Percentiles rank a stretch among this genome's conserved stretches.
Evolutionary conservation across 768 basidiomycete genomes (phyloP).

Genomic region (Tulasnella calospora): DNA sequence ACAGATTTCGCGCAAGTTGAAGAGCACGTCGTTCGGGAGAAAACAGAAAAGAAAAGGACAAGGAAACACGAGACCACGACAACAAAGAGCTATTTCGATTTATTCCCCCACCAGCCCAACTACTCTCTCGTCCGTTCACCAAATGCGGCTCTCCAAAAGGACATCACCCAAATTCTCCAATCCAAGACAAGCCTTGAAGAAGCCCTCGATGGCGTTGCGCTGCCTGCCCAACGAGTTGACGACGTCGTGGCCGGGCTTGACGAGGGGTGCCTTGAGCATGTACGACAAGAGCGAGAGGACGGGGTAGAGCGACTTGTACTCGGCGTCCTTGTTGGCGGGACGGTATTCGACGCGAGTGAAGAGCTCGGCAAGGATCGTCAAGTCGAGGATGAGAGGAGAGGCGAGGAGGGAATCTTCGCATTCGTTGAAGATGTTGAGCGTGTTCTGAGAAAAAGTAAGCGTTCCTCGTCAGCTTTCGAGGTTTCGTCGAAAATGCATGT

Average conservation of each 20-base stretch:
- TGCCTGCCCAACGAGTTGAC: conserved; percentile 94
- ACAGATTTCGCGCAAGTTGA: neutral
- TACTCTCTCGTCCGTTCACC: conserved; percentile 47
- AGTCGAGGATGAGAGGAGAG: conserved; percentile 91
- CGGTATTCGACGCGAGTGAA: conserved; percentile 91
- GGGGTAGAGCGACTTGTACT: conserved; percentile 81
- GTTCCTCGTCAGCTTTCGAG: no score
- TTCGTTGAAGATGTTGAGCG: conserved; percentile 96
- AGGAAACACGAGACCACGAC: neutral
- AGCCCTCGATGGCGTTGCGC: conserved; percentile 86
- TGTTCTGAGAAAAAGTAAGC: conserved; percentile 48
- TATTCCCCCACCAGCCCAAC: neutral
- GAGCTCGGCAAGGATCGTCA: conserved; percentile 88
- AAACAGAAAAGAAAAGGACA: neutral
- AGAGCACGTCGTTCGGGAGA: neutral
- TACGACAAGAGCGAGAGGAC: conserved; percentile 90
- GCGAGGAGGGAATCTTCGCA: conserved; percentile 98
- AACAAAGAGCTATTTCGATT: neutral
- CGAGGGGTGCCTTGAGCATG: conserved; percentile 98
- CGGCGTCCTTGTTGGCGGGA: conserved; percentile 40
- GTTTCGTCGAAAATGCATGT: no score
- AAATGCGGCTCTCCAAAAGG: conserved; percentile 79
- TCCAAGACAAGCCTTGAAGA: conserved; percentile 92
- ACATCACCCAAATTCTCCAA: conserved; percentile 79
- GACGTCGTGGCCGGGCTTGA: conserved; percentile 76